Evolutionary conservation across 2,329 filamentous ascomycete genomes (phyloP), one percentile per base, ranked within the genome.

Genomic region (Sclerotinia glacialis): DNA sequence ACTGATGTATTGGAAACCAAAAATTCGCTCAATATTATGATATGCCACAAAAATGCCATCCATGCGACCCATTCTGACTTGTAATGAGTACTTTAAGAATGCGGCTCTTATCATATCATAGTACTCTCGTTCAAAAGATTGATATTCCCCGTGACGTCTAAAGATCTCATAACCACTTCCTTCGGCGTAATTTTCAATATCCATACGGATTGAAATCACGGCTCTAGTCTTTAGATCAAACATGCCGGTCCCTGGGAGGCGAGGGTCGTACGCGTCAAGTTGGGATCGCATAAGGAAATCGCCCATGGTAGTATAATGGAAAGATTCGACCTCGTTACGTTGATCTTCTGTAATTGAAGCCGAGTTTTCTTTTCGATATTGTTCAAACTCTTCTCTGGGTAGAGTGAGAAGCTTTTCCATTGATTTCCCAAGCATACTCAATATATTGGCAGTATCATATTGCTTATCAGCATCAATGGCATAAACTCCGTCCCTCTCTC

Each of bases 11-110:
- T 99, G 95, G 78, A 99, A 99, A 7, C 95, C 95, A 76, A 99
- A 99, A 60, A 99, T 96, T 65, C 93, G 90, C 78, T 93, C 85
- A 2, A 93, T 91, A 76, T 99, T 99, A 81, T 99, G 95, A 76
- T 88, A 99, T 2, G 95, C 95, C 28, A 98, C 91, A 75, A 98
- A 99, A 60, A 98, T 97, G 64, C 95, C 95, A 76, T 99, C 94
- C 96, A 99, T 99, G 60, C 93, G 88, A 23, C 96, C 95, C 86
- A 99, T 96, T 54, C 95, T 91, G 37, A 94, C 96, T 78, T 99
- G 95, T 40, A 99, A 82, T 12, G 93, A 97, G 78, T 99, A 99
- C 76, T 99, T 99, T 65, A 99, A 81, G 79, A 99, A 94, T 0
- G 94, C 95, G 1, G 93, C 86, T 64, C 96, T 86, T 68, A 96